Conservation (phyloP, 2,329 filamentous ascomycete species). For the Falciphora oryzae region DNA sequence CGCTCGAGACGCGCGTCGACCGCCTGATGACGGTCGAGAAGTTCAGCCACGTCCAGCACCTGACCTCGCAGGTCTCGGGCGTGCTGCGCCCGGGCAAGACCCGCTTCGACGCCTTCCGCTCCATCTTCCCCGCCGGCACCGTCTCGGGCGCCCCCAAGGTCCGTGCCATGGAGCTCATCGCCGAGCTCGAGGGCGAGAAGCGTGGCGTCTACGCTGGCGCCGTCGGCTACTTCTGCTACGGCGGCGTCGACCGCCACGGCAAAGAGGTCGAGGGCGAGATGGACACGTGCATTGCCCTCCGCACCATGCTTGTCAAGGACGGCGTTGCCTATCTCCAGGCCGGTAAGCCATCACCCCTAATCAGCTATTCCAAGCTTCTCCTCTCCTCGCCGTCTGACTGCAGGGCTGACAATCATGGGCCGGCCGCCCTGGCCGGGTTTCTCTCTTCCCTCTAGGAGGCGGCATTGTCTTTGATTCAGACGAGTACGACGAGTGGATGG, state of each 20-base stretch:
- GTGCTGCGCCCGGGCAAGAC: slow-evolving; percentile 78
- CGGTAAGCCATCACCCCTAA: slow-evolving; percentile 33
- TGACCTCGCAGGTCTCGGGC: slow-evolving; percentile 92
- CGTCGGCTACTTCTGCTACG: slow-evolving; percentile 94
- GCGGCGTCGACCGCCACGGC: slow-evolving; percentile 54
- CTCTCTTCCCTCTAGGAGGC: slow-evolving; percentile 46
- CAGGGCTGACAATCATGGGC: slow-evolving; percentile 2
- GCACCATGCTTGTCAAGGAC: slow-evolving; percentile 93
- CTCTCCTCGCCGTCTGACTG: neutral
- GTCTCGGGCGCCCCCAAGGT: slow-evolving; percentile 96
- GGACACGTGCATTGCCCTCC: slow-evolving; percentile 76
- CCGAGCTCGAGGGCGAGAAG: slow-evolving; percentile 90
- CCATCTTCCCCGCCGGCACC: slow-evolving; percentile 94
- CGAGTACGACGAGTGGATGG: slow-evolving; percentile 83
- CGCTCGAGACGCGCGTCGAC: slow-evolving; percentile 83
- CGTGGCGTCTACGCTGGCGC: slow-evolving; percentile 92
- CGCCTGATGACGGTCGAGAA: slow-evolving; percentile 89
- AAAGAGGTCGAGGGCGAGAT: slow-evolving; percentile 71
- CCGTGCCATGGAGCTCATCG: slow-evolving; percentile 93
- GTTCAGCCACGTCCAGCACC: slow-evolving; percentile 95
- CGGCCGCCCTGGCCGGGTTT: neutral
- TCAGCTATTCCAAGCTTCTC: neutral
- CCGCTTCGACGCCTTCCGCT: slow-evolving; percentile 90
- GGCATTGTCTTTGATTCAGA: slow-evolving; percentile 95
- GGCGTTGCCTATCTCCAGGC: slow-evolving; percentile 86